Evolutionary conservation across 768 basidiomycete species (phyloP).

Genomic region (Psilocybe cubensis): DNA sequence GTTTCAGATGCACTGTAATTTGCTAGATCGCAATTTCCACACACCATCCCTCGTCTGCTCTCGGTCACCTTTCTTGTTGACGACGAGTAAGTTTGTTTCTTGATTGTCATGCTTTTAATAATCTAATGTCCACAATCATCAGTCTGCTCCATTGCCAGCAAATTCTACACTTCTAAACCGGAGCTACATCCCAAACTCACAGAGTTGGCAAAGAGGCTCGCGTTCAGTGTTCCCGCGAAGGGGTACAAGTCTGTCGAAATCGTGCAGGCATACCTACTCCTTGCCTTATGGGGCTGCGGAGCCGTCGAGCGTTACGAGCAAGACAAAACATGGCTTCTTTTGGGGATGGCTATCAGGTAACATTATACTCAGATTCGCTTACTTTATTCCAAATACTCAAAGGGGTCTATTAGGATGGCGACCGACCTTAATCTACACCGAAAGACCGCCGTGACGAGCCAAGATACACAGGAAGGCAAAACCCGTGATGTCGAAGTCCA

Average conservation of each 20-base stretch:
- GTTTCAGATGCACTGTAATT: conserved; percentile 71
- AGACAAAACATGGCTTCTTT: conserved; percentile 89
- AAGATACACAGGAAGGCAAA: conserved; percentile 78
- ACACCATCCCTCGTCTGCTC: conserved; percentile 94
- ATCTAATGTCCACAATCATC: conserved; percentile 3
- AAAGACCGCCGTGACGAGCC: conserved; percentile 65
- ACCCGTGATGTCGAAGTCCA: conserved; percentile 84
- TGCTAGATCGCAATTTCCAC: conserved; percentile 89
- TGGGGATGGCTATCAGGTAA: conserved; percentile 86
- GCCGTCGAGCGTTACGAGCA: conserved; percentile 97
- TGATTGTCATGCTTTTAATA: not conserved
- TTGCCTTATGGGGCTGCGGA: conserved; percentile 89
- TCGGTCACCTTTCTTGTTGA: conserved; percentile 92
- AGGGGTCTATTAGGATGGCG: conserved; percentile 70
- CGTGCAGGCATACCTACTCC: conserved; percentile 91
- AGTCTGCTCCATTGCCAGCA: conserved; percentile 96
- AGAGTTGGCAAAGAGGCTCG: conserved; percentile 84
- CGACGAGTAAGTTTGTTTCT: conserved; percentile 68
- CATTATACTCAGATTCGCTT: not conserved
- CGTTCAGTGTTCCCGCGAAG: conserved; percentile 82
- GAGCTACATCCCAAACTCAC: conserved; percentile 82
- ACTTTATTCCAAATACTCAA: conserved; percentile 5
- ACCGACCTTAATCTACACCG: conserved; percentile 96
- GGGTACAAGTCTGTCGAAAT: conserved; percentile 96
- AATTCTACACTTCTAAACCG: conserved; percentile 82